Evolutionary conservation across 179 eudicot genomes (phyloP), one percentile per base, ranked within the genome.

Genomic region (Corrigiola litoralis): DNA sequence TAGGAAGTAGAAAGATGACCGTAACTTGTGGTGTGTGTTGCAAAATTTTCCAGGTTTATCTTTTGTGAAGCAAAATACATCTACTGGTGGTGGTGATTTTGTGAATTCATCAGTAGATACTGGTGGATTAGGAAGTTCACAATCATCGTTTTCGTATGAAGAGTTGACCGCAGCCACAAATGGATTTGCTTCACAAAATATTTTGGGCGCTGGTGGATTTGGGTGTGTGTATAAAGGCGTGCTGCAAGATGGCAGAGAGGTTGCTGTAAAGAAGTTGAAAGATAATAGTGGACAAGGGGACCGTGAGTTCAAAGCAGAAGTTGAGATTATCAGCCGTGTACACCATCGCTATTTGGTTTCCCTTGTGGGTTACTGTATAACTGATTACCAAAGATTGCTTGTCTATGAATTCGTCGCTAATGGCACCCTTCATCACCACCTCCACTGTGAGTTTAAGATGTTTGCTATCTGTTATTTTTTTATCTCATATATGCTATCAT

Each of bases 271-370:
- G 68, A 95, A 84, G 80, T 81, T 90, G 41, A 92, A 92, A 76
- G 82, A 72, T 70, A 87, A 85, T 46, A 83, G 96, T 73, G 92
- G 96, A 66, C 98, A 92, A 46, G 96, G 98, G 33, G 98, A 90
- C 74, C 89, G 96, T 13, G 98, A 92, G 64, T 92, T 92, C 61
- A 81, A 80, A 73, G 98, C 98, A 9, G 98, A 92, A 80, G 97
- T 92, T 67, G 98, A 90, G 67, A 92, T 87, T 72, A 92, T 92
- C 74, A 90, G 97, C 74, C 84, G 97, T 63, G 88, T 92, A 13
- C 98, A 92, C 69, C 98, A 92, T 70, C 91, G 95, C 34, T 84
- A 92, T 82, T 80, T 92, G 86, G 98, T 92, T 52, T 77, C 92
- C 27, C 90, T 92, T 71, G 98, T 92, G 54, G 98, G 98, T 53